Conservation (phyloP, 2,329 filamentous ascomycete genomes). For the Penicillium hesseltinei region DNA sequence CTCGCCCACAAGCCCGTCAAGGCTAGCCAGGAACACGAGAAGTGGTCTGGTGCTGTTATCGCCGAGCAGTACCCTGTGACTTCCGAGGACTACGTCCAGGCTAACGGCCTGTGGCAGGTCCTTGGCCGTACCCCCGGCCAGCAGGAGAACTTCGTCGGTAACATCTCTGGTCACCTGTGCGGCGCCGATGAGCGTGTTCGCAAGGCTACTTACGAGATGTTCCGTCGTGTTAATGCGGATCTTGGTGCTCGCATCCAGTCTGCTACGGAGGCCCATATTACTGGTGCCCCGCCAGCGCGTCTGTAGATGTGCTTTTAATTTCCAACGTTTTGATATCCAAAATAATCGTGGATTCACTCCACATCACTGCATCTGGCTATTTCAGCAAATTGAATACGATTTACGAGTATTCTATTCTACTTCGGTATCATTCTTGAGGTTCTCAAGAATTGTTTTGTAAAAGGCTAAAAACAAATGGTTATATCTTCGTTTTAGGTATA, state of each 20-base stretch:
- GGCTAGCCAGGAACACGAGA: constrained; percentile 45
- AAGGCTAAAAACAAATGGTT: neutral
- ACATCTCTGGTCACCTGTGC: constrained; percentile 58
- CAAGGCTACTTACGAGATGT: constrained; percentile 61
- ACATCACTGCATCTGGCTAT: neutral
- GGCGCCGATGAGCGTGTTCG: constrained; percentile 56
- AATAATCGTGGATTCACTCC: neutral
- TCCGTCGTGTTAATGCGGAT: constrained; percentile 54
- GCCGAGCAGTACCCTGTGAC: constrained; percentile 44
- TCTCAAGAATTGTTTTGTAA: too few relatives aligned
- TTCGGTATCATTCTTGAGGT: neutral
- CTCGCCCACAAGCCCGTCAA: constrained; percentile 41
- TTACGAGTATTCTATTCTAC: neutral
- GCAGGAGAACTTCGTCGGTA: constrained; percentile 61
- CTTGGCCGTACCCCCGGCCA: constrained; percentile 51
- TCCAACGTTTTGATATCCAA: neutral
- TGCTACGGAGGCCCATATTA: constrained; percentile 49
- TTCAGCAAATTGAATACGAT: neutral
- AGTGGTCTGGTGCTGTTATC: constrained; percentile 43
- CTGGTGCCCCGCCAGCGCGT: constrained; percentile 24
- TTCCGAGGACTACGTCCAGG: constrained; percentile 47
- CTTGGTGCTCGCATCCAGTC: constrained; percentile 55
- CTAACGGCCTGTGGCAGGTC: constrained; percentile 45
- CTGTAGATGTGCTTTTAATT: constrained; percentile 21
- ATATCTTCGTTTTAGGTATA: neutral